Evolutionary conservation across 2,329 filamentous ascomycete species (phyloP), one percentile per base, ranked within the genome.

Genomic region (Scytalidium sp.): DNA sequence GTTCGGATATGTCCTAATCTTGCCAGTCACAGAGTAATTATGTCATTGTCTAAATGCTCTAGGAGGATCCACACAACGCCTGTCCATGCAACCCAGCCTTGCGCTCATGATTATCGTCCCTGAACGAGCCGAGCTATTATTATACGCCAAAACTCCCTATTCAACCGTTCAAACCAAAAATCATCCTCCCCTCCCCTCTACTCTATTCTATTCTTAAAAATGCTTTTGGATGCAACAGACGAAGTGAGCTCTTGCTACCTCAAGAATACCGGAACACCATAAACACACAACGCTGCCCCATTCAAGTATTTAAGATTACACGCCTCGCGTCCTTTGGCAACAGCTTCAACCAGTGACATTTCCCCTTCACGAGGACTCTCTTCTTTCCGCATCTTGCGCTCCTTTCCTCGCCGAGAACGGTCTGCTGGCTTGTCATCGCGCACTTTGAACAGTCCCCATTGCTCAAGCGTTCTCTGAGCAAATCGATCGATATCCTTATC

Each of bases 401-500:
- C 60, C 53, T 54, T 74, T 54, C 52, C 51, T 55, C 57, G 58
- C 51, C 60, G 59, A 56, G 58, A 66, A 39, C 56, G 61, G 11
- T 36, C 25, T 53, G 47, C 56, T 54, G 56, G 55, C 59, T 50
- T 54, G 51, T 57, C 56, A 64, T 65, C 49, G 42, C 50, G 39
- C 60, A 64, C 60, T 58, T 67, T 43, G 44, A 67, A 65, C 36
- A 99, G 67, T 0, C 94, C 94, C 94, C 94, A 99, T 60, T 87
- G 79, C 64, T 94, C 88, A 65, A 96, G 88, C 2, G 88, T 75
- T 21, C 80, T 77, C 27, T 86, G 83, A 0, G 92, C 88, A 67
- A 96, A 96, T 17, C 92, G 87, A 72, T 99, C 95, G 66, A 97
- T 96, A 67, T 99, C 94, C 62, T 89, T 89, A 67, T 99, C 94